Evolutionary conservation across 129 eudicot species (phyloP).

Genomic region (Oenanthe sinensis): DNA sequence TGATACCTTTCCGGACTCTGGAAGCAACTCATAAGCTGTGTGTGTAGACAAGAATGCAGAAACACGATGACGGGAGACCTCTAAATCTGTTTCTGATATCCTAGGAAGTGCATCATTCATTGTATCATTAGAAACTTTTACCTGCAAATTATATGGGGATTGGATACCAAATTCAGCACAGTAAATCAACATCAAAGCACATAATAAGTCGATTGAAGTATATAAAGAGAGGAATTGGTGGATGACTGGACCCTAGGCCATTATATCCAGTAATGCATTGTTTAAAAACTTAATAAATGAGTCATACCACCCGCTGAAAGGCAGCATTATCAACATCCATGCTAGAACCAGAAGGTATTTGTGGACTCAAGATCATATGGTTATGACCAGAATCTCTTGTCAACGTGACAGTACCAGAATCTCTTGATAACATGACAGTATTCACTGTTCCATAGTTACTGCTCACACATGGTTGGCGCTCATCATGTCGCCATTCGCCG

Average conservation of each 20-base stretch:
- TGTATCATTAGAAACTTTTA: constrained; percentile 52
- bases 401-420: constrained; percentile 59
- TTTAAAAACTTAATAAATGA: constrained; percentile 2
- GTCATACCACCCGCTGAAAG: constrained; percentile 64
- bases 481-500: constrained; percentile 94
- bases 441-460: constrained; percentile 66
- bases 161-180: neutral
- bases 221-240: neutral
- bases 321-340: constrained; percentile 87
- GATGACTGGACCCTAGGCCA: neutral
- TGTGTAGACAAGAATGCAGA: constrained; percentile 60
- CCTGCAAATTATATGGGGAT: constrained; percentile 27
- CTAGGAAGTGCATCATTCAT: constrained; percentile 42
- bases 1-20: constrained; percentile 87
- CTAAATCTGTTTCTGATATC: constrained; percentile 64
- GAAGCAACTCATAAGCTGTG: constrained; percentile 82
- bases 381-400: constrained; percentile 42
- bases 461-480: constrained; percentile 58
- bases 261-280: neutral
- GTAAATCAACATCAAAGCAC: neutral
- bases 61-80: constrained; percentile 59
- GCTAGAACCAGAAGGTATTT: constrained; percentile 50
- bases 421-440: constrained; percentile 57
- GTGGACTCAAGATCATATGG: constrained; percentile 47
- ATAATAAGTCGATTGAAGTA: neutral